These are phyloP conservation scores for Beta macrorhiza DNA, from an alignment of 179 eudicot genomes.

Conservation along the genomic window DNA sequence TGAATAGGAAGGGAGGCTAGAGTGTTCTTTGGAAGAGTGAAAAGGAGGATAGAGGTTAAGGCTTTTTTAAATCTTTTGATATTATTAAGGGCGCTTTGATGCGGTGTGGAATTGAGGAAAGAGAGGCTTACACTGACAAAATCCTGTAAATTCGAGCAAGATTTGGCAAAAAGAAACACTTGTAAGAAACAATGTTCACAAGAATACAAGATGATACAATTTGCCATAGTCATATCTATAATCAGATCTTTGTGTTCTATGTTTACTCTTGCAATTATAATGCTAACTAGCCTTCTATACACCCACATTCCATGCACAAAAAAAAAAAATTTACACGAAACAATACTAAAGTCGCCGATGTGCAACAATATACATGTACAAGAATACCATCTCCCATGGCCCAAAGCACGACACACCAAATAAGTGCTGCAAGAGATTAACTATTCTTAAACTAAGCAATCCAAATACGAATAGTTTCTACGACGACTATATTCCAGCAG, in stretches of 20 bases:
- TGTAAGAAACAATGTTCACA: neutral
- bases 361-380: slow-evolving; percentile 6
- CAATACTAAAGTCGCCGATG: neutral
- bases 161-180: no score
- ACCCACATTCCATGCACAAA: neutral
- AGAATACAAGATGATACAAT: neutral
- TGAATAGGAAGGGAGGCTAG: no score
- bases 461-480: slow-evolving; percentile 11
- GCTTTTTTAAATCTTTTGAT: no score
- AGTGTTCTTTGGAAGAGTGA: no score
- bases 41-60: no score
- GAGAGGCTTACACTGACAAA: no score
- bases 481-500: slow-evolving; percentile 44
- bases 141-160: no score
- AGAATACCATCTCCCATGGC: neutral
- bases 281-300: slow-evolving; percentile 4
- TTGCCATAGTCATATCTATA: neutral
- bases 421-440: neutral
- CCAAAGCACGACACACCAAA: slow-evolving; percentile 4
- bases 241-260: neutral
- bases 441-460: neutral
- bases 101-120: no score
- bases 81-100: no score
- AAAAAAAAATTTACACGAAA: neutral
- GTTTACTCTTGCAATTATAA: neutral